Base-by-base conservation (phyloP, 345 rosid species). In the Aquilaria yunnanensis region DNA sequence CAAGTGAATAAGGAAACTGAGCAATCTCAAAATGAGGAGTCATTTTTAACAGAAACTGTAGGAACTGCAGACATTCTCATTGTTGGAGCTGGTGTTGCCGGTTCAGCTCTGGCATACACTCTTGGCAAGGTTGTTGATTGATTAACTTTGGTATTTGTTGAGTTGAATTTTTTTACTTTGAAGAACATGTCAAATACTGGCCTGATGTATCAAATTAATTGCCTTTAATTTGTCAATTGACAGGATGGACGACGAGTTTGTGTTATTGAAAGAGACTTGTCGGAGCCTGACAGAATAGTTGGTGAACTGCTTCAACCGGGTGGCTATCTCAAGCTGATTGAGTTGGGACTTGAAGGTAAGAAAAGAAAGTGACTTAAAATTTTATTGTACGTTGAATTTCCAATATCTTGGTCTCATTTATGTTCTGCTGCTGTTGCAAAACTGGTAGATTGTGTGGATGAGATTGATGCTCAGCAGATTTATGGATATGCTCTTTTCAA, bases 221-320 rank as follows among this genome's bases (percentile, higher is more conserved):
- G 2, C 43, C 8, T 37, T 37, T 37, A 37, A 37, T 37, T 5
- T 37, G 43, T 37, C 48, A 51, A 57, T 45, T 48, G 49, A 45
- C 73, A 85, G 88, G 85, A 83, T 33, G 91, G 86, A 58, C 64
- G 88, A 1, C 45, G 76, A 51, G 86, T 85, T 33, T 80, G 47
- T 13, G 84, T 83, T 10, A 79, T 85, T 9, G 88, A 85, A 73
- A 81, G 91, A 70, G 86, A 83, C 65, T 69, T 83, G 61, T 51
- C 77, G 0, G 72, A 83, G 53, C 91, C 75, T 54, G 78, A 85
- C 13, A 74, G 81, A 61, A 79, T 85, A n/a, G 83, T 79, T 0
- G 91, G 91, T 52, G 91, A 85, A 58, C 70, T 79, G 57, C 75
- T 85, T 6, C 91, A 81, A 62, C 91, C 86, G 7, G 88, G 84